Base-by-base conservation (phyloP, 2,329 filamentous ascomycete genomes). In the Westerdykella sp. region DNA sequence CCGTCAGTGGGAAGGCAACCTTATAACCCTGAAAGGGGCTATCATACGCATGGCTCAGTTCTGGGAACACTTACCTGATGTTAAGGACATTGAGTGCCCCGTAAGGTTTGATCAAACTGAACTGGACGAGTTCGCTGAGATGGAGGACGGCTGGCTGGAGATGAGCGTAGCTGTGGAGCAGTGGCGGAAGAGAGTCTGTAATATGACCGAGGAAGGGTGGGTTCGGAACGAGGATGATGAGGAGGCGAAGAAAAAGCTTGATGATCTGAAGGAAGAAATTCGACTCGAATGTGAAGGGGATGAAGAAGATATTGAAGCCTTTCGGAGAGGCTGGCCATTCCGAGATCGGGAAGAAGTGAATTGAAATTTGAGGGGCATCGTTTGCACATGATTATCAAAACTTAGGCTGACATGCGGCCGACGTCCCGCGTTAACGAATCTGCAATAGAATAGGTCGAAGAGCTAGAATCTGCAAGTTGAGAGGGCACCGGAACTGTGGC, bases 221-320 rank as follows among this genome's bases (percentile, higher is more conserved):
- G 49, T 49, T 15, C 40, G 40, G 39, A 52, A 47, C 32, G 44
- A 49, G 37, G 46, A 52, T 44, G 49, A 46, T 45, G 42, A 49
- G 36, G 43, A 42, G 47, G 47, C 47, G 23, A 51, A 45, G 42
- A 34, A 45, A 22, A 39, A 44, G 41, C 46, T 49, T 36, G 35
- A 25, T 30, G 43, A 47, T 5, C n/a, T 47, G 21, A 43, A 45
- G 34, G 43, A 52, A 40, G 47, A 50, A 39, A 46, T 47, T 44
- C 44, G 44, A 39, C 25, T 41, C 21, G 39, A 46, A 39, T 52
- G 45, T 50, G 43, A 42, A 46, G 43, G 45, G 30, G 45, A 48
- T 43, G 47, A 48, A 23, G 45, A 45, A 40, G 46, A 44, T 39
- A 40, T 42, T 13, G 18, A 40, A 36, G 45, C 45, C 31, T 48